phyloP scores from a whole-genome alignment of 345 rosid genomes.

The Lepidium africanum region DNA sequence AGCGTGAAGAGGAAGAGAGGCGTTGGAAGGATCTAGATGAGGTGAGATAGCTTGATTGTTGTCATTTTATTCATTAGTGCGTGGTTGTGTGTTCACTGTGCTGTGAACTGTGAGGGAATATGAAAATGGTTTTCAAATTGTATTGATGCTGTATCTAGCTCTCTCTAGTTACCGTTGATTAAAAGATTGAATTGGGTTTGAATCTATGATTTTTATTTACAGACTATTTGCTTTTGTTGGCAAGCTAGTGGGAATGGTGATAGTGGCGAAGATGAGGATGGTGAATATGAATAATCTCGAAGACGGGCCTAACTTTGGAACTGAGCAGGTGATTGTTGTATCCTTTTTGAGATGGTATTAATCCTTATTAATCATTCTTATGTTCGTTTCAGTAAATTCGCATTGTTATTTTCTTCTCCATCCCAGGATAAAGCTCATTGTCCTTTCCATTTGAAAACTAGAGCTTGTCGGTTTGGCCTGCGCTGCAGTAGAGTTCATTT shows the following conservation, averaged over 20 bases:
- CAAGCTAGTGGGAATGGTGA: slow-evolving; percentile 41
- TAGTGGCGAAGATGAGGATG: slow-evolving; percentile 41
- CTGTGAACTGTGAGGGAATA: not conserved
- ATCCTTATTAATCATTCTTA: not conserved
- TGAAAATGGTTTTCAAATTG: not conserved
- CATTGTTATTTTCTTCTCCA: not conserved
- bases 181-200: not conserved
- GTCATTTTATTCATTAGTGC: not conserved
- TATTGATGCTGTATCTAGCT: not conserved
- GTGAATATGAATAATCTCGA: slow-evolving; percentile 78
- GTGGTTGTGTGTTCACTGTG: not conserved
- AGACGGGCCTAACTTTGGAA: slow-evolving; percentile 91
- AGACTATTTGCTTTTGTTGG: slow-evolving; percentile 11
- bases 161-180: not conserved
- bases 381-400: not conserved
- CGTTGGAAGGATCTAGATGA: slow-evolving; percentile 35
- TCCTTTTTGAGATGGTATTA: not conserved
- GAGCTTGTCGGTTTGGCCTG: slow-evolving; percentile 93
- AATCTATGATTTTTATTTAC: not conserved
- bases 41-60: slow-evolving; percentile 21
- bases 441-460: slow-evolving; percentile 94
- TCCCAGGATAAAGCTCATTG: slow-evolving; percentile 95
- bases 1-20: slow-evolving; percentile 35
- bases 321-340: slow-evolving; percentile 59
- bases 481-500: slow-evolving; percentile 97